Evolutionary conservation across 2,329 filamentous ascomycete species (phyloP).

Genomic region (Falciphora oryzae): DNA sequence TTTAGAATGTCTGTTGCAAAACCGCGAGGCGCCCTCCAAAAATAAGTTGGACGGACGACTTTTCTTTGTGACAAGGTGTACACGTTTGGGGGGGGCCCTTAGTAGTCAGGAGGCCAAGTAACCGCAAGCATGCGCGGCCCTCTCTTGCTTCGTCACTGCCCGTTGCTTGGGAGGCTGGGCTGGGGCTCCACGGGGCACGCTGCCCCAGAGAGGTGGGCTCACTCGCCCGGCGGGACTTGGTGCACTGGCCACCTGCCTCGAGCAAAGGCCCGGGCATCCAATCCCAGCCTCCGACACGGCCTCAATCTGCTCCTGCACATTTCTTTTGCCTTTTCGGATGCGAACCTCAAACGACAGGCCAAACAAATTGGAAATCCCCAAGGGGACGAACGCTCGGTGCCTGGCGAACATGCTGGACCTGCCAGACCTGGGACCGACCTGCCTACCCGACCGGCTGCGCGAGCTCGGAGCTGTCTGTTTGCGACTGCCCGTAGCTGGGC

Average conservation of each 20-base stretch:
- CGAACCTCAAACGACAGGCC: neutral
- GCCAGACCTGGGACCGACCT: too few relatives aligned
- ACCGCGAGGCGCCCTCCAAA: neutral
- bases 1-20: neutral
- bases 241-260: neutral
- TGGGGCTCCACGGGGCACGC: neutral
- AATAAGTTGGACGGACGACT: neutral
- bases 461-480: neutral
- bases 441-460: neutral
- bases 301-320: neutral
- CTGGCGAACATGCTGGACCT: neutral
- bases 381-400: neutral
- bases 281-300: neutral
- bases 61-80: neutral
- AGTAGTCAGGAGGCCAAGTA: neutral
- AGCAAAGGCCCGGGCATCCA: neutral
- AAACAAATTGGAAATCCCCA: neutral
- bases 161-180: neutral
- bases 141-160: neutral
- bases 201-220: neutral
- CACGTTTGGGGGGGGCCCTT: neutral
- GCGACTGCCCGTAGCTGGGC: neutral
- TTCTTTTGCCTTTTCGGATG: slow-evolving; percentile 1
- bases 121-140: neutral
- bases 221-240: too few relatives aligned